These are phyloP conservation scores for Termitomyces bulborhizus DNA, from an alignment of 768 basidiomycete genomes.

Conservation along the genomic window DNA sequence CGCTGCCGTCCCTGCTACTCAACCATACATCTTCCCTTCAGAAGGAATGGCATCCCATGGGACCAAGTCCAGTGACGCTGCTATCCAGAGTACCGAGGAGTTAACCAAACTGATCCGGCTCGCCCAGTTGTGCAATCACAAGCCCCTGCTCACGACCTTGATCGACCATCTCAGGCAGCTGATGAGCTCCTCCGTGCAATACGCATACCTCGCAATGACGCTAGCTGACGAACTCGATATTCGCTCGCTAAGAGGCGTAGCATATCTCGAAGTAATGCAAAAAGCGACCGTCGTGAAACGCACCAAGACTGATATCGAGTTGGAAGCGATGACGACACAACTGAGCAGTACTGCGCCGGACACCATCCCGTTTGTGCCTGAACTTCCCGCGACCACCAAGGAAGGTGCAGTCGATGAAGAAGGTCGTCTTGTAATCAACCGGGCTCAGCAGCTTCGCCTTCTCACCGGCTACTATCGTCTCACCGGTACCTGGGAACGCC, in stretches of 20 bases:
- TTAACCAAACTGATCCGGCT: conserved; percentile 58
- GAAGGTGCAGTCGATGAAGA: conserved; percentile 33
- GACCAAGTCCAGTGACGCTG: conserved; percentile 9
- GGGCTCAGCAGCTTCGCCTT: conserved; percentile 56
- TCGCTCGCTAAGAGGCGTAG: conserved; percentile 51
- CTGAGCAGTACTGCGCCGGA: not conserved
- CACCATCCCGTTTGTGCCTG: not conserved
- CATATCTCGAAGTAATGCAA: conserved; percentile 73
- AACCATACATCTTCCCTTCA: conserved; percentile 25
- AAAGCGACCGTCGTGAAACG: conserved; percentile 41
- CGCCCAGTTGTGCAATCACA: conserved; percentile 62
- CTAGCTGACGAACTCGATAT: conserved; percentile 68
- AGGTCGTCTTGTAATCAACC: conserved; percentile 46
- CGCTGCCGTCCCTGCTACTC: conserved; percentile 30
- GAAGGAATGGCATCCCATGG: conserved; percentile 10
- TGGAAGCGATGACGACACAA: conserved; percentile 12
- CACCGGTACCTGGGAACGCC: conserved; percentile 56
- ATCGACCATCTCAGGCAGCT: conserved; percentile 51
- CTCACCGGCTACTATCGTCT: conserved; percentile 68
- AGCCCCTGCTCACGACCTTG: conserved; percentile 54
- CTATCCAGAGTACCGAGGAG: conserved; percentile 34
- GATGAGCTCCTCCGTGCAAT: conserved; percentile 56
- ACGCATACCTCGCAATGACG: conserved; percentile 68
- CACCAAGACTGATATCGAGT: conserved; percentile 23
- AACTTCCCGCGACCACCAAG: not conserved